Evolutionary conservation across 177 flowering plant genomes (phyloP).

Genomic region (Vitis hybrid): DNA sequence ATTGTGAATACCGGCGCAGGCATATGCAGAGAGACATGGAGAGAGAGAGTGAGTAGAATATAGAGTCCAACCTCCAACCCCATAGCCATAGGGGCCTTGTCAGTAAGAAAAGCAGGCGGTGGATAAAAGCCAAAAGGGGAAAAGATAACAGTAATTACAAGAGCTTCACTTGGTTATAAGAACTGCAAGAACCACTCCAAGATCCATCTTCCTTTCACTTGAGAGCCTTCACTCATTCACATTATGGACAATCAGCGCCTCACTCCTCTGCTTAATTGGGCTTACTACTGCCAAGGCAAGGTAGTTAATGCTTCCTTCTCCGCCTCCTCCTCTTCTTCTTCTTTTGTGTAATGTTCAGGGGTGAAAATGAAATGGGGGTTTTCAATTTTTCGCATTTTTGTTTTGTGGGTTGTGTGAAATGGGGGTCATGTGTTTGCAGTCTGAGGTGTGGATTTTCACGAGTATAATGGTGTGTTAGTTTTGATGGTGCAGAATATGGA

Average conservation of each 20-base stretch:
- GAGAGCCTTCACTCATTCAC: slow-evolving; percentile 8
- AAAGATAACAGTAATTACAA: slow-evolving; percentile 10
- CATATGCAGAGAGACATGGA: not conserved
- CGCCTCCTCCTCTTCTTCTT: not conserved
- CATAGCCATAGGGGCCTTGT: too few species aligned
- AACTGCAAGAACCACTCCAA: not conserved
- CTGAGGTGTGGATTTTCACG: not conserved
- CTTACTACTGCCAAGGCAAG: slow-evolving; percentile 78
- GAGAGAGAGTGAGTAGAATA: too few species aligned
- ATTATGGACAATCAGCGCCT: slow-evolving; percentile 55
- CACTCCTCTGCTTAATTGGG: slow-evolving; percentile 49
- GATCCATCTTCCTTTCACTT: slow-evolving; percentile 6
- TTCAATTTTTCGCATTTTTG: not conserved
- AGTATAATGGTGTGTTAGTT: not conserved
- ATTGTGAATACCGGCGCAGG: slow-evolving; percentile 17
- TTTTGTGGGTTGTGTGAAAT: slow-evolving; percentile 6
- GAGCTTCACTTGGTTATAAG: slow-evolving; percentile 20
- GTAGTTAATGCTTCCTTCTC: slow-evolving; percentile 27
- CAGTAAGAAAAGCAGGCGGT: too few species aligned
- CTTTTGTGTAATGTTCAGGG: not conserved
- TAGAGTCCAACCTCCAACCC: too few species aligned
- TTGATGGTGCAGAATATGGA: slow-evolving; percentile 59
- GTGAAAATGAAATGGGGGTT: not conserved
- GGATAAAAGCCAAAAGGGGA: too few species aligned
- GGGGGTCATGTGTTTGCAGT: not conserved